Conservation (phyloP, 768 basidiomycete genomes). For the Kwoniella bestiolae region DNA sequence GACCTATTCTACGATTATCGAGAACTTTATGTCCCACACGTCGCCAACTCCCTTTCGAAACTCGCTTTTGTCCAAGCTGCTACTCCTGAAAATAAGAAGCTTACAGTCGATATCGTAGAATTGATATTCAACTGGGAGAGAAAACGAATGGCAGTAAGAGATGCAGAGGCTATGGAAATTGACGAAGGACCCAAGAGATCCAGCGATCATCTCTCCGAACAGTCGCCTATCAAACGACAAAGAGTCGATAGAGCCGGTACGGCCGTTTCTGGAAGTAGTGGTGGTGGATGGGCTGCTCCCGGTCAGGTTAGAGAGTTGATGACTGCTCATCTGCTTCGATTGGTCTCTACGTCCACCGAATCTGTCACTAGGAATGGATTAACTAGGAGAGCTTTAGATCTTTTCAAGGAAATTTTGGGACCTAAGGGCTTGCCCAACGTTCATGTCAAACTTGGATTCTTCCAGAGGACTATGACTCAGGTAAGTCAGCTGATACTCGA, state of each 20-base stretch:
- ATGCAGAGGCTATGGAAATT: slow-evolving; percentile 63
- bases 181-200: slow-evolving; percentile 38
- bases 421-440: slow-evolving; percentile 88
- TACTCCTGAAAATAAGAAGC: slow-evolving; percentile 75
- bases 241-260: slow-evolving; percentile 57
- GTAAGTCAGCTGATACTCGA: slow-evolving; percentile 59
- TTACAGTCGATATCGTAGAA: slow-evolving; percentile 89
- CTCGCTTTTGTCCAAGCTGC: slow-evolving; percentile 75
- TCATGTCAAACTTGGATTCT: slow-evolving; percentile 86
- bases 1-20: slow-evolving; percentile 91
- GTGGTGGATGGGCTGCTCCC: slow-evolving; percentile 71
- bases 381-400: slow-evolving; percentile 58
- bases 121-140: slow-evolving; percentile 91
- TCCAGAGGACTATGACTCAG: slow-evolving; percentile 79
- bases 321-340: slow-evolving; percentile 91
- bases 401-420: slow-evolving; percentile 76
- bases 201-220: slow-evolving; percentile 23
- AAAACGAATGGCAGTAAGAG: slow-evolving; percentile 54
- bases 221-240: slow-evolving; percentile 52
- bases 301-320: slow-evolving; percentile 82
- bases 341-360: slow-evolving; percentile 68
- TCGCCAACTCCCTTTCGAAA: slow-evolving; percentile 85
- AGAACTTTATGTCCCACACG: slow-evolving; percentile 87
- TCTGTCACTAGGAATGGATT: slow-evolving; percentile 56
- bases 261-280: slow-evolving; percentile 50